Evolutionary conservation across 2,329 filamentous ascomycete genomes (phyloP).

Genomic region (Furcasterigmium furcatum): DNA sequence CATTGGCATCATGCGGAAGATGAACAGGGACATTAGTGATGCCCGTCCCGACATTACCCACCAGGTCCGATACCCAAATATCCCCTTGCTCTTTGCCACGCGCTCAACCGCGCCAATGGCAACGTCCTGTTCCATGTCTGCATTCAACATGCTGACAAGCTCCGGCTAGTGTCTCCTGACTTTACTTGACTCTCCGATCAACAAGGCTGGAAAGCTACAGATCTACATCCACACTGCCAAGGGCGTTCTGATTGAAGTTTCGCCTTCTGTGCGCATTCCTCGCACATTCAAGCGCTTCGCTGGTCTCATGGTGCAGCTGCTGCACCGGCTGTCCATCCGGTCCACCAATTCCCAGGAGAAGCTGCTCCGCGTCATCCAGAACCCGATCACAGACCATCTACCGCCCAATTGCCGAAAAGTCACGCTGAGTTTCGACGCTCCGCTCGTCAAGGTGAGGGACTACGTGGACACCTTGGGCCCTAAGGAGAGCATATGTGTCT

Average conservation of each 20-base stretch:
- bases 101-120: background rate
- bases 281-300: slow-evolving; percentile 99
- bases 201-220: slow-evolving; percentile 95
- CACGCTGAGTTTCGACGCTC: slow-evolving; percentile 90
- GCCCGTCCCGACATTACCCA: slow-evolving; percentile 97
- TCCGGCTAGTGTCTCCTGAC: slow-evolving; percentile 82
- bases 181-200: slow-evolving; percentile 94
- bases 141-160: slow-evolving; percentile 43
- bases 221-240: slow-evolving; percentile 99
- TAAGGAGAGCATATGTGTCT: slow-evolving; percentile 94
- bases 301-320: slow-evolving; percentile 95
- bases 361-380: slow-evolving; percentile 94
- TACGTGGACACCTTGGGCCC: slow-evolving; percentile 77
- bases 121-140: slow-evolving; percentile 20
- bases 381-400: slow-evolving; percentile 94
- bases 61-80: slow-evolving; percentile 63
- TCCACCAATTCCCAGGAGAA: slow-evolving; percentile 98
- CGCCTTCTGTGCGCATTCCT: slow-evolving; percentile 94
- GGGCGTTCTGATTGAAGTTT: slow-evolving; percentile 95
- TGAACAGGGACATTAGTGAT: slow-evolving; percentile 98
- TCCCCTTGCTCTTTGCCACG: background rate
- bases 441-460: slow-evolving; percentile 81
- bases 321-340: slow-evolving; percentile 92
- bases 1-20: slow-evolving; percentile 98
- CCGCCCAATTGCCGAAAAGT: slow-evolving; percentile 97